These are phyloP conservation scores for Ambrosia hybrid DNA, from an alignment of 140 eudicot genomes.

Conservation along the genomic window DNA sequence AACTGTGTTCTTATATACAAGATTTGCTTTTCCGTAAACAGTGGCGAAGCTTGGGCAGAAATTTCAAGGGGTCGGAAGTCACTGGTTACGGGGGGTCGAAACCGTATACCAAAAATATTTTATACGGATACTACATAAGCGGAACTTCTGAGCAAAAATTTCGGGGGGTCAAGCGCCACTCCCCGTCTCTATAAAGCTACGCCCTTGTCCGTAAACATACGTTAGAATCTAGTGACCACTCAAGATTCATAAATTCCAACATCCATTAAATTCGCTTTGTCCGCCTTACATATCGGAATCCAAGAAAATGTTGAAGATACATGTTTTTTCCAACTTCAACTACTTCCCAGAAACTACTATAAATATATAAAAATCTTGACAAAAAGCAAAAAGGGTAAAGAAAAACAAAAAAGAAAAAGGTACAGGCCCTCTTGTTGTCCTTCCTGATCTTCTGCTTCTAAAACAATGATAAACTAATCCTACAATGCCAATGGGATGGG, in stretches of 20 bases:
- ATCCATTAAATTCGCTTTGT: not conserved
- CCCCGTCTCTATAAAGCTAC: too few species aligned
- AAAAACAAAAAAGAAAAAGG: constrained; percentile 1
- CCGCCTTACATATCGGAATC: not conserved
- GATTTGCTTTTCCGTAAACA: not conserved
- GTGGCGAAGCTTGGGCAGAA: too few species aligned
- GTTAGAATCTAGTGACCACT: constrained; percentile 2
- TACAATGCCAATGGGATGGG: too few species aligned
- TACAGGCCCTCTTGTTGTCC: constrained; percentile 9
- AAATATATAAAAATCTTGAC: not conserved
- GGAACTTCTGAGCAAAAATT: too few species aligned
- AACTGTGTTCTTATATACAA: not conserved
- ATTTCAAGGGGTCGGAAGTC: too few species aligned
- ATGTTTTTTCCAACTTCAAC: not conserved
- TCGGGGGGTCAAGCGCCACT: too few species aligned
- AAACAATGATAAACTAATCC: not conserved
- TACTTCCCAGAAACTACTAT: not conserved
- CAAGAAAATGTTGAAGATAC: not conserved
- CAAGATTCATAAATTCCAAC: not conserved
- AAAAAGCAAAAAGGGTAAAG: constrained; percentile 9
- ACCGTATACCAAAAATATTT: too few species aligned
- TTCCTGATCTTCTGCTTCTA: constrained; percentile 17
- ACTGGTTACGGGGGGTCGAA: too few species aligned
- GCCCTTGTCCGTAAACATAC: too few species aligned
- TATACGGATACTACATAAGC: too few species aligned